These are phyloP conservation scores for Cladosporium oxysporum DNA, from an alignment of 2,329 filamentous ascomycete species.

Conservation along the genomic window DNA sequence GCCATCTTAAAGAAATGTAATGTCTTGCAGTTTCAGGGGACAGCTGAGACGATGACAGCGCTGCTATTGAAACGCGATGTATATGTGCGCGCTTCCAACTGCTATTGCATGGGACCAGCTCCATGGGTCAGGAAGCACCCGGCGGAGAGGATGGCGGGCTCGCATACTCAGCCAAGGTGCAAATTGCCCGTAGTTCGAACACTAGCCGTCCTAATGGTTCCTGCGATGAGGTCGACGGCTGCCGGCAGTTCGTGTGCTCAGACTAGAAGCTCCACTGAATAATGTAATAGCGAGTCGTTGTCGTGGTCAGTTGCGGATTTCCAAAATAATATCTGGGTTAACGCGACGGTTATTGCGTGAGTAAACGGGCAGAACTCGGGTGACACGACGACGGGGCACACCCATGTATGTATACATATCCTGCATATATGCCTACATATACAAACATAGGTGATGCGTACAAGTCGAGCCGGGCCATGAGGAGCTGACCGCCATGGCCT, in stretches of 20 bases:
- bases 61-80: constrained; percentile 17
- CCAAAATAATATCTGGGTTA: neutral
- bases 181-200: constrained; percentile 15
- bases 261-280: constrained; percentile 17
- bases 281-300: neutral
- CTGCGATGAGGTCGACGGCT: constrained; percentile 16
- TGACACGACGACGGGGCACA: neutral
- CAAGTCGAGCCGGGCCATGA: neutral
- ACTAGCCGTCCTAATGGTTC: neutral
- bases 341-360: neutral
- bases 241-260: constrained; percentile 8
- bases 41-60: constrained; percentile 9
- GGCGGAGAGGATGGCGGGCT: constrained; percentile 10
- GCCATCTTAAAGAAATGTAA: constrained; percentile 13
- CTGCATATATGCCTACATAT: neutral
- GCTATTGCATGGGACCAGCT: constrained; percentile 6
- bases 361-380: constrained; percentile 7
- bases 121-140: constrained; percentile 10
- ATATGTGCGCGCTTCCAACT: neutral
- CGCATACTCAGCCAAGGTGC: constrained; percentile 4
- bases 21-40: constrained; percentile 14
- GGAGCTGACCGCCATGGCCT: neutral
- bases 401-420: neutral
- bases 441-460: neutral
- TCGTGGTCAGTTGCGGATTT: neutral